Conservation (phyloP, 163 green algal species). For the Chloroidium sp. region DNA sequence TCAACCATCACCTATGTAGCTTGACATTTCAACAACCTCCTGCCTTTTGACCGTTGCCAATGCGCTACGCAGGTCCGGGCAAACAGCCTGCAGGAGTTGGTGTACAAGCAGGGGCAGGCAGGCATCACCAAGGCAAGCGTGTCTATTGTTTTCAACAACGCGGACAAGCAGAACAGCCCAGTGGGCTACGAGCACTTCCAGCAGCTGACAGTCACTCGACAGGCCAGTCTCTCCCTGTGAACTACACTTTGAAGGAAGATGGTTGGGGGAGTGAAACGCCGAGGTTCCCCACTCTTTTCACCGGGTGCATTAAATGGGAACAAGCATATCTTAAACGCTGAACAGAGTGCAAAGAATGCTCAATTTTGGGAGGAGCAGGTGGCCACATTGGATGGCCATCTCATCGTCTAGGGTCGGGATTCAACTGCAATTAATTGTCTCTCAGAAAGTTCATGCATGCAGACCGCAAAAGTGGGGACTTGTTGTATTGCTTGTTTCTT, state of each 20-base stretch:
- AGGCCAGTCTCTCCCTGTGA: constrained; percentile 29
- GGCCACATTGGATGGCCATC: too few relatives aligned
- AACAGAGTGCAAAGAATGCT: too few relatives aligned
- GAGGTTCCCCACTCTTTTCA: neutral
- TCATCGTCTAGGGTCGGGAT: too few relatives aligned
- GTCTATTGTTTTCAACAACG: constrained; percentile 94
- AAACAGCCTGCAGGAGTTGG: constrained; percentile 88
- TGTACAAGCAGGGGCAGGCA: constrained; percentile 86
- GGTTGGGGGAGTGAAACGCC: neutral
- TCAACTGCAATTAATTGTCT: neutral
- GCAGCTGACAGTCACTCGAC: constrained; percentile 86
- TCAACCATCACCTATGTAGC: neutral
- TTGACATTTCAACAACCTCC: neutral
- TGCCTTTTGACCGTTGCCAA: neutral
- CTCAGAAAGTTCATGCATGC: neutral
- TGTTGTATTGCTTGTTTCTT: neutral
- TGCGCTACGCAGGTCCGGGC: constrained; percentile 72
- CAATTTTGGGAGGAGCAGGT: too few relatives aligned
- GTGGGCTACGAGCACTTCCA: constrained; percentile 90
- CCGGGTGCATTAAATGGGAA: too few relatives aligned
- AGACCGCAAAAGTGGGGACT: neutral
- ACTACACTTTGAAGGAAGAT: neutral
- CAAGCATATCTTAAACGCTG: too few relatives aligned
- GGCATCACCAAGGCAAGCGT: constrained; percentile 95
- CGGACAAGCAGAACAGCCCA: constrained; percentile 68